Evolutionary conservation across 202 grass and related monocot genomes (phyloP).

Genomic region (Carex arenaria): DNA sequence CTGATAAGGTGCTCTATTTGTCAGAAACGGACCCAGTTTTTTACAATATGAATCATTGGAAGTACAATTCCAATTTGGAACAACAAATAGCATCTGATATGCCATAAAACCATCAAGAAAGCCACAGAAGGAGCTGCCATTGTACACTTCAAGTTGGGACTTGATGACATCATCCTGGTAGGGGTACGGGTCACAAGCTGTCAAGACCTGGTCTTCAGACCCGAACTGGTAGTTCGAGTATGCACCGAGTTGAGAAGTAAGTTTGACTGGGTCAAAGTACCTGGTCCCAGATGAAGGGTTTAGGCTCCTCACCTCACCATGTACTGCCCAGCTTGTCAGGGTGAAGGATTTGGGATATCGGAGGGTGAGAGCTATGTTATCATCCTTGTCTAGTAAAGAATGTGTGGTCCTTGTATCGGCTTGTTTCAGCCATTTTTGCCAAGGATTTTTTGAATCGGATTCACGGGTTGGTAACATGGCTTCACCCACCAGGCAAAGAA

Average conservation of each 20-base stretch:
- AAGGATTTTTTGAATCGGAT: conserved; percentile 39
- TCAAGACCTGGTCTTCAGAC: conserved; percentile 51
- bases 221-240: conserved; percentile 80
- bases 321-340: conserved; percentile 53
- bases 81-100: conserved; percentile 44
- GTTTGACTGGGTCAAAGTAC: conserved; percentile 54
- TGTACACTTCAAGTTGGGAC: conserved; percentile 43
- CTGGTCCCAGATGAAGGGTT: conserved; percentile 23
- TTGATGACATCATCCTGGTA: conserved; percentile 45
- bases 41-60: conserved; percentile 39
- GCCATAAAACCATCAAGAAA: conserved; percentile 59
- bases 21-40: conserved; percentile 53
- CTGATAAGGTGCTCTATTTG: conserved; percentile 30
- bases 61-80: conserved; percentile 76
- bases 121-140: conserved; percentile 50
- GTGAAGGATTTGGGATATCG: conserved; percentile 59
- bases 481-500: conserved; percentile 75
- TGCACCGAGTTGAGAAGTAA: conserved; percentile 63
- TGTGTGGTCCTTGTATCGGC: conserved; percentile 30
- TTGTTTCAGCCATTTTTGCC: conserved; percentile 55
- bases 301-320: conserved; percentile 58
- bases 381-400: conserved; percentile 38
- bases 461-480: conserved; percentile 53
- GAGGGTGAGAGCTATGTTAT: conserved; percentile 51
- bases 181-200: conserved; percentile 43